Evolutionary conservation across 805 yeast species (phyloP).

Genomic region (Saturnispora galanensis): DNA sequence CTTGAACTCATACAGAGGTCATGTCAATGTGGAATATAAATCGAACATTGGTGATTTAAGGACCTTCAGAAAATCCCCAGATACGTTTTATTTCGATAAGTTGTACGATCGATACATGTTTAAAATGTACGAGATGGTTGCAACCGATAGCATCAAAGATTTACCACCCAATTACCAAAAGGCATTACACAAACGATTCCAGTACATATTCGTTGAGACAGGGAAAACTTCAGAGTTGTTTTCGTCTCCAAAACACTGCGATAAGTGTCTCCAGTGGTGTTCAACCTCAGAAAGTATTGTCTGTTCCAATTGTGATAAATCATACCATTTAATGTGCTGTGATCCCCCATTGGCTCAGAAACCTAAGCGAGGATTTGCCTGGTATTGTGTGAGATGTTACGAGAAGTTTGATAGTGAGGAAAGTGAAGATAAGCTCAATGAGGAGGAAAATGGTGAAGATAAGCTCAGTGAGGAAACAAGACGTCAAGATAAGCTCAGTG

Average conservation of each 20-base stretch:
- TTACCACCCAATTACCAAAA: constrained; percentile 50
- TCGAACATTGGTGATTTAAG: constrained; percentile 55
- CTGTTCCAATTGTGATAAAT: constrained; percentile 67
- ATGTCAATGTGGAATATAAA: constrained; percentile 58
- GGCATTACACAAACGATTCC: constrained; percentile 59
- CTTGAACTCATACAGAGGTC: constrained; percentile 62
- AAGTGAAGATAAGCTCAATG: neutral
- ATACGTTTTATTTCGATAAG: constrained; percentile 75
- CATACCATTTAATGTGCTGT: constrained; percentile 73
- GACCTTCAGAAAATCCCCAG: constrained; percentile 46
- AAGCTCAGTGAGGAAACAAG: neutral
- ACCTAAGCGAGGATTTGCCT: constrained; percentile 81
- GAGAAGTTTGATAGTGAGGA: constrained; percentile 32
- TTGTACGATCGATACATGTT: constrained; percentile 81
- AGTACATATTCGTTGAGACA: constrained; percentile 64
- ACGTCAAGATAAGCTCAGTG: neutral
- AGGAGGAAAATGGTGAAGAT: neutral
- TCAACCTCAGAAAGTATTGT: constrained; percentile 58
- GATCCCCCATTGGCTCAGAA: constrained; percentile 74
- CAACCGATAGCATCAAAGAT: constrained; percentile 48
- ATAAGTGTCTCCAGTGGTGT: constrained; percentile 80
- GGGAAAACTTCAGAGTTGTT: constrained; percentile 55
- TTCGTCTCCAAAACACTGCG: constrained; percentile 59
- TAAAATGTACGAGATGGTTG: constrained; percentile 67
- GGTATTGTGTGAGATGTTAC: constrained; percentile 83